Conservation (phyloP, 495 filamentous ascomycete species). For the Hypomontagnella monticulosa region DNA sequence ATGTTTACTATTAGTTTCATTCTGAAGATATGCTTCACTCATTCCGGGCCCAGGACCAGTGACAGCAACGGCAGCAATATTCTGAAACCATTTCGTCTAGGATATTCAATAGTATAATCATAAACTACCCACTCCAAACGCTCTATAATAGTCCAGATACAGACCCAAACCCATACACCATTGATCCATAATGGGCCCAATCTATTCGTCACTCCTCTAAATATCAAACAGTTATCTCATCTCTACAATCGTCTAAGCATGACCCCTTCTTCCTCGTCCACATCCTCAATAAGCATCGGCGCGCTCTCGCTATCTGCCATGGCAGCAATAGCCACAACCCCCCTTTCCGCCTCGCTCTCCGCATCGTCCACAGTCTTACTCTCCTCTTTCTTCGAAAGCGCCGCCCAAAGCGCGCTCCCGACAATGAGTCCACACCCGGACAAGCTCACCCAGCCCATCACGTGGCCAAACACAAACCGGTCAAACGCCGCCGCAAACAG, state of each 20-base stretch:
- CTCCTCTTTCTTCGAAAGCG: slow-evolving; percentile 59
- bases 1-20: no score
- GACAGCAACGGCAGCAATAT: no score
- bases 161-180: background rate
- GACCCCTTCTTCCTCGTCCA: slow-evolving; percentile 24
- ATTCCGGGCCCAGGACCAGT: no score
- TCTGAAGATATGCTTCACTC: no score
- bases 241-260: slow-evolving; percentile 25
- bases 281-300: slow-evolving; percentile 27
- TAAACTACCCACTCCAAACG: background rate
- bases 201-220: slow-evolving; percentile 3
- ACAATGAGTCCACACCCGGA: slow-evolving; percentile 82
- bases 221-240: slow-evolving; percentile 3
- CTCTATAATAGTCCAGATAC: background rate
- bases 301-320: slow-evolving; percentile 37
- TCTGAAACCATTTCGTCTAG: no score
- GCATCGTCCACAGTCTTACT: slow-evolving; percentile 28
- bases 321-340: background rate
- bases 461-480: slow-evolving; percentile 76
- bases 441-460: slow-evolving; percentile 72
- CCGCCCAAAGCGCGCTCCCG: slow-evolving; percentile 82
- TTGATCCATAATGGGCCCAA: slow-evolving; percentile 2
- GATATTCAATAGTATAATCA: background rate
- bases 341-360: slow-evolving; percentile 14
- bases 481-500: slow-evolving; percentile 89